Conservation (phyloP, 257 asterid genomes). For the Dorcoceras hygrometricum region DNA sequence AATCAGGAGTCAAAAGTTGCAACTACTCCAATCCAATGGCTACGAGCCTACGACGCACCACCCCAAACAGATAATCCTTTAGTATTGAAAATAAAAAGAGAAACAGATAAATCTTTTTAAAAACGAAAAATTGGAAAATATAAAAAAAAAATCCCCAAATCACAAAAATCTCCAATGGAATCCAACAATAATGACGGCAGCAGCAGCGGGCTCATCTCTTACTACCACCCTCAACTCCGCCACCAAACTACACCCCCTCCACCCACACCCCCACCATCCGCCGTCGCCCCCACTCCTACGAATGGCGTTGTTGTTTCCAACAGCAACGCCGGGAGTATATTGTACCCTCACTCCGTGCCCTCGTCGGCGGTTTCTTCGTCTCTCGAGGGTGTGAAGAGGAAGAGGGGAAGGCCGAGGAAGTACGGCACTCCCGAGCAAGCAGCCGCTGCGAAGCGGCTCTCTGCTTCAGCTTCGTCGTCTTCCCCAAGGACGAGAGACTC, state of each 20-base stretch:
- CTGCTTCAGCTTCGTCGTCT: background rate
- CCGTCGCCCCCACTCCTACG: background rate
- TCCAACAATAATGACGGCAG: slow-evolving; percentile 41
- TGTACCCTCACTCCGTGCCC: slow-evolving; percentile 20
- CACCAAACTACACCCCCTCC: slow-evolving; percentile 17
- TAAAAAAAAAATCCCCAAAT: background rate
- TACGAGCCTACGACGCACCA: background rate
- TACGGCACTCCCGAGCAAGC: slow-evolving; percentile 34
- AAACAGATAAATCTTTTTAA: too few species aligned
- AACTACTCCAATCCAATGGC: background rate
- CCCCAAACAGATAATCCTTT: background rate
- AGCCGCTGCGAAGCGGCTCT: slow-evolving; percentile 27
- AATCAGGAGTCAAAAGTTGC: background rate
- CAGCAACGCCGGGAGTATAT: slow-evolving; percentile 23
- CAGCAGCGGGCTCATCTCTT: slow-evolving; percentile 48
- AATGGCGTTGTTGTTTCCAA: slow-evolving; percentile 33
- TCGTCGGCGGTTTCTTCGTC: slow-evolving; percentile 22
- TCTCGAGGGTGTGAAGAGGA: slow-evolving; percentile 24
- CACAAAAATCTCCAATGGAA: slow-evolving; percentile 31
- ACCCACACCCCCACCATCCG: slow-evolving; percentile 15
- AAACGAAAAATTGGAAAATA: too few species aligned
- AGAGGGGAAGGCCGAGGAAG: slow-evolving; percentile 34
- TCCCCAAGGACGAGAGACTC: slow-evolving; percentile 41
- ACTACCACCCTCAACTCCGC: slow-evolving; percentile 38
- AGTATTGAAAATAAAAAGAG: background rate